Evolutionary conservation across 306 rosid species (phyloP), one percentile per base, ranked within the genome.

Genomic region (Quercus engelmannii): DNA sequence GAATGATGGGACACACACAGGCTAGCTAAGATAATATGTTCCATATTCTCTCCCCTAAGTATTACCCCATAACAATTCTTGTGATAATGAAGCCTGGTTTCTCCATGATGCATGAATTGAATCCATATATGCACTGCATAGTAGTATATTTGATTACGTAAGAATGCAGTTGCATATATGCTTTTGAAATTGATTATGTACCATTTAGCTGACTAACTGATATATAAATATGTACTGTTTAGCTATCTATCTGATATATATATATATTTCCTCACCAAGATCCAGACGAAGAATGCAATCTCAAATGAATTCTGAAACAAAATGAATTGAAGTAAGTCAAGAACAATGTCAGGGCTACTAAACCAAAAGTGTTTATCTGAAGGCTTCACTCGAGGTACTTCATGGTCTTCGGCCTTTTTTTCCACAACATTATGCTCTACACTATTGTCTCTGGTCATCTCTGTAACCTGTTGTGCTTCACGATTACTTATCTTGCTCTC

Each of bases 241-340:
- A 38, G 11, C 46, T 38, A 1, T 38, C 46, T 38, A 38, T 38
- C 46, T 38, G 46, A 38, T 38, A 38, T 7, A 38, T 38, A 38
- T 38, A 38, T 38, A 38, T 38, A 38, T 38, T 7, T 38, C 46
- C 46, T 38, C 83, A 95, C 98, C 98, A 76, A 92, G 78, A 95
- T 91, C 99, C 98, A 92, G 80, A 92, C 91, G 91, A 92, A 91
- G 87, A 95, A 92, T 18, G 98, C 99, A 6, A 95, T 90, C 91
- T 95, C 99, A 52, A 92, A 95, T 54, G 99, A 79, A 70, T 95
- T 95, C 74, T 95, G 99, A 67, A 95, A 92, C 86, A 95, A 80
- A 86, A 92, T 95, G 93, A 95, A 92, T 84, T 95, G 98, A 84
- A 95, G 88, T 57, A 95, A 82, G 79, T 78, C 1, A 12, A 91